Conservation (phyloP, 2,329 filamentous ascomycete species). For the Dactylellina parvicollis region DNA sequence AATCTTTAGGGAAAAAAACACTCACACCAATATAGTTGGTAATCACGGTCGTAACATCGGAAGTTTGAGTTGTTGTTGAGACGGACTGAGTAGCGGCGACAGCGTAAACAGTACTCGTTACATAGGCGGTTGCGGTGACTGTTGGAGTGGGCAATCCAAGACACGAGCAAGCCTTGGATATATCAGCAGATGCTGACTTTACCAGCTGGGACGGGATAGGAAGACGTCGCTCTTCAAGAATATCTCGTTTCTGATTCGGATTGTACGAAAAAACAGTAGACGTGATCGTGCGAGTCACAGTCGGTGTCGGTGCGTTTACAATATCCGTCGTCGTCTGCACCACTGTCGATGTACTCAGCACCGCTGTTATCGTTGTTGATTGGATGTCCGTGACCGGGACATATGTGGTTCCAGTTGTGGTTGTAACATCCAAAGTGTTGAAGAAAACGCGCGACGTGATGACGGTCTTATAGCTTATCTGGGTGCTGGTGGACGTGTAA, state of each 20-base stretch:
- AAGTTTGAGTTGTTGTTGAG: constrained; percentile 15
- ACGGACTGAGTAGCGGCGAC: constrained; percentile 8
- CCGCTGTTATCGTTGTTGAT: constrained; percentile 14
- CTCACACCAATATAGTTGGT: constrained; percentile 20
- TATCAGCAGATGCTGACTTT: constrained; percentile 16
- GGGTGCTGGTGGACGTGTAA: constrained; percentile 21
- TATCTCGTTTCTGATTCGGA: constrained; percentile 4
- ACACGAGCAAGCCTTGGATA: constrained; percentile 27
- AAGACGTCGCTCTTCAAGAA: constrained; percentile 1
- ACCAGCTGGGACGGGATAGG: constrained; percentile 5
- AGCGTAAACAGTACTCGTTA: constrained; percentile 11
- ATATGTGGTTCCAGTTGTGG: constrained; percentile 20
- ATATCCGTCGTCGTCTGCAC: constrained; percentile 3
- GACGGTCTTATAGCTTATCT: constrained; percentile 2
- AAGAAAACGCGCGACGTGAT: constrained; percentile 6
- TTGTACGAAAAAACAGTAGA: constrained; percentile 9
- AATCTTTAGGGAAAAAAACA: not conserved
- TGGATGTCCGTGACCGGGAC: constrained; percentile 15
- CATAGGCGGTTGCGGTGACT: constrained; percentile 3
- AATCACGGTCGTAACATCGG: constrained; percentile 9
- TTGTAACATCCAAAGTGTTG: constrained; percentile 15
- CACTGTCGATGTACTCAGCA: constrained; percentile 10
- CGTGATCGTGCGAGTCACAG: constrained; percentile 7
- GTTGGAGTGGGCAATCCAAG: constrained; percentile 31
- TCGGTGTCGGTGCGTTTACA: constrained; percentile 7